Base-by-base conservation (phyloP, 768 basidiomycete species). In the Russula emetica region DNA sequence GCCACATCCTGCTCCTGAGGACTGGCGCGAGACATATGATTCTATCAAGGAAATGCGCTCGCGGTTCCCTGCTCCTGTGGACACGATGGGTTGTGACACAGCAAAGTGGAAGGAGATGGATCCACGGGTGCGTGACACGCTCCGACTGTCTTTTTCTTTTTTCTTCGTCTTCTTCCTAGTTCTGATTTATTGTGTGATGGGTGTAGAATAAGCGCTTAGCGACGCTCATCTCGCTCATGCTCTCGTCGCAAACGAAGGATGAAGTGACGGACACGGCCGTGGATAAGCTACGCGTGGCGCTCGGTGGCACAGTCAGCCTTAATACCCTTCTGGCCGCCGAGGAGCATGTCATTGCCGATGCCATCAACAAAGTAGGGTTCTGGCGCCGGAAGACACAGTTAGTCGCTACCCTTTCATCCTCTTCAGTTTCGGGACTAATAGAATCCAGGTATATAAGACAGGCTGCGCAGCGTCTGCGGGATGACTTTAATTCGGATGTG, bases 191-290 rank as follows among this genome's bases (percentile, higher is more conserved):
- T 26, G 14, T 26, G 14, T 18, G 22, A 24, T 24, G 18, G 5
- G 22, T 36, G 8, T 71, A 95, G 92, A 92, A 85, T 61, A 81
- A 83, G 55, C 86, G 95, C 2, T 90, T 92, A 64, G 81, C 90
- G 10, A 92, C 88, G 5, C 84, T 99, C 24, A 83, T 99, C 8
- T 92, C 94, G 3, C 79, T 99, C 51, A 97, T 98, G 93, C 82
- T 98, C 2, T 94, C 91, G 11, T 93, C 93, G 2, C 96, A 98
- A 73, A 98, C 96, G 5, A 98, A 95, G 70, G 94, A 96, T 71
- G 85, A 91, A 69, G 87, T 94, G 20, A 93, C 90, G 0, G 84
- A 90, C 60, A 83, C 87, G 0, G 95, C 95, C 0, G 83, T 95
- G 1, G 72, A 76, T 2, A 90, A 87, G 64, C 80, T 98, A 2